Evolutionary conservation across 768 basidiomycete species (phyloP).

Genomic region (Kwoniella dejecticola): DNA sequence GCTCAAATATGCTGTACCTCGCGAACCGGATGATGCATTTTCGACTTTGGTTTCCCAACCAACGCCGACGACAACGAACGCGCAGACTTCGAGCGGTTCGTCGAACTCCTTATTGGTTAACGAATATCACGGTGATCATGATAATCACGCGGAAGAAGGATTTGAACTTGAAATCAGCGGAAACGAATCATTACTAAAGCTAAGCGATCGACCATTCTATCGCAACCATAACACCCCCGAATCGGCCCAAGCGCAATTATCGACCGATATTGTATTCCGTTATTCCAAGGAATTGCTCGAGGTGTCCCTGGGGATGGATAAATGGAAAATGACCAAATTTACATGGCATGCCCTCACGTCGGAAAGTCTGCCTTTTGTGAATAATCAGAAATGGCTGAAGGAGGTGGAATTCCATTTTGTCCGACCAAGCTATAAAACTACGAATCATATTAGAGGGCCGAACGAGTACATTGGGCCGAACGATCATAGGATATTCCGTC

Average conservation of each 20-base stretch:
- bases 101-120: no score
- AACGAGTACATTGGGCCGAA: no score
- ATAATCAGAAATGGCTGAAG: neutral
- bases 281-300: neutral
- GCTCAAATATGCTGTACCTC: neutral
- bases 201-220: neutral
- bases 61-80: neutral
- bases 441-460: neutral
- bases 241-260: no score
- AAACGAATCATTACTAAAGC: neutral
- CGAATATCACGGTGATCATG: neutral
- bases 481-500: neutral
- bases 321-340: constrained; percentile 1
- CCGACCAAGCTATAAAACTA: neutral
- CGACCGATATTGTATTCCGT: neutral
- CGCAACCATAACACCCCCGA: no score
- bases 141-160: neutral
- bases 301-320: neutral
- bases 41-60: neutral
- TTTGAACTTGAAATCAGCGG: neutral
- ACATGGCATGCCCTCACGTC: neutral
- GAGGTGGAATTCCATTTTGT: constrained; percentile 3
- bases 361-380: neutral
- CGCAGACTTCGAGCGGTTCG: no score
- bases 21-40: neutral